Evolutionary conservation across 1,284 basidiomycete genomes (phyloP), one percentile per base, ranked within the genome.

Genomic region (Apiotrichum siamense): DNA sequence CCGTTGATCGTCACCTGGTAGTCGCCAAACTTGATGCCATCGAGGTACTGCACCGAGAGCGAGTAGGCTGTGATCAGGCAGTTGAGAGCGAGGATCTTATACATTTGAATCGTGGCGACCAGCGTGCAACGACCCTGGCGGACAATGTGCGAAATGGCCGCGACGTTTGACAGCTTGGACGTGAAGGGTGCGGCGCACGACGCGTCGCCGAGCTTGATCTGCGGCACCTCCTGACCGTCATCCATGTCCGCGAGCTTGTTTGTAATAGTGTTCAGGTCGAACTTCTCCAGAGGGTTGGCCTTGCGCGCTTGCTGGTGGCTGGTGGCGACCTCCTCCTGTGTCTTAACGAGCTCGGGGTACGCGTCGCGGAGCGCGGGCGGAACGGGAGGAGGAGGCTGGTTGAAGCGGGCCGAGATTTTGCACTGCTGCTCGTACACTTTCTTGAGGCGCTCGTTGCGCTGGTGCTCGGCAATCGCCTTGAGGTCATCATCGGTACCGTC

Each of bases 41-140:
- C 91, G 17, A 97, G 79, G 68, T 97, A 96, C 73, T 94, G 91
- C 23, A 97, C 93, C 63, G 87, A 91, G 57, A 97, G 77, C 72
- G 87, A 91, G 76, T 93, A 97, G 27, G 92, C 92, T 3, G 91
- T 94, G 70, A 97, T 97, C 36, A 97, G 78, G 70, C 92, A 96
- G 72, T 97, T 97, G 55, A 96, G 77, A 3, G 92, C 92, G 33
- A 97, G 79, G 61, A 97, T 97, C 78, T 96, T 96, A 83, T 96
- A 97, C 92, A 97, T 97, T 76, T 97, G 93, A 52, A 93, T 87
- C 2, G 92, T 97, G 1, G 92, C 92, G 38, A 97, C 92, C 15
- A 97, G 83, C 0, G 92, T 97, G 77, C 92, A 96, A 40, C 92
- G 86, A 21, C 93, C 92, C 76, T 97, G 92, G 39, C 92, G 84